Base-by-base conservation (phyloP, 2,329 filamentous ascomycete species). In the Exophiala alcalophila region DNA sequence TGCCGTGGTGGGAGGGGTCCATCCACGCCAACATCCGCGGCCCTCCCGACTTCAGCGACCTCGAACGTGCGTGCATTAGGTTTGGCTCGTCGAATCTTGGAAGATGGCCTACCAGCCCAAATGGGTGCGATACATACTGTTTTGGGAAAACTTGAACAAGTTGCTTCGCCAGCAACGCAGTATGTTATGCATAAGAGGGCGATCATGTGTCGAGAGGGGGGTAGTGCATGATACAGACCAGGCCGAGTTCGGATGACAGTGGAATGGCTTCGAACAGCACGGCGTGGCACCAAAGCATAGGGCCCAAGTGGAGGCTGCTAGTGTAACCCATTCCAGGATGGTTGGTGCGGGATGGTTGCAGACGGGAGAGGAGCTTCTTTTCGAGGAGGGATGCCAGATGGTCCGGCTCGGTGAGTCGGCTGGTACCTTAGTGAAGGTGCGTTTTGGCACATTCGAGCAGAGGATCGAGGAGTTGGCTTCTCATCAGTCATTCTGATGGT, bases 111-210 rank as follows among this genome's bases (percentile, higher is more conserved):
- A 34, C 20, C 11, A 26, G 5, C 47, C 37, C 12, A 42, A 47
- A 31, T 24, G 15, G 33, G 18, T 25, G 36, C 34, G 31, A 34
- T 23, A 38, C 23, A 38, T 40, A 32, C 49, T 46, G 12, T 8
- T 47, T 52, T 48, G 11, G 49, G 45, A 52, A 43, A 27, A 15
- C 18, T 24, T 23, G 14, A 30, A 11, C 19, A 46, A 46, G 24
- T 49, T 49, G 18, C 34, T 48, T 34, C 32, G 40, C 41, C 49
- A 46, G 28, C 45, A 49, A 31, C 19, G 29, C 44, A 42, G 29
- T 39, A 50, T 53, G 50, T 50, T 40, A 29, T 47, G 50, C 50
- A 53, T 50, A 34, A 45, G 24, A 23, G 23, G 15, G 21, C 28
- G 28, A 44, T 53, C 50, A 50, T 42, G 44, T 49, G 26, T 18